phyloP scores from a whole-genome alignment of 2,329 filamentous ascomycete genomes.

The Nemania diffusa region DNA sequence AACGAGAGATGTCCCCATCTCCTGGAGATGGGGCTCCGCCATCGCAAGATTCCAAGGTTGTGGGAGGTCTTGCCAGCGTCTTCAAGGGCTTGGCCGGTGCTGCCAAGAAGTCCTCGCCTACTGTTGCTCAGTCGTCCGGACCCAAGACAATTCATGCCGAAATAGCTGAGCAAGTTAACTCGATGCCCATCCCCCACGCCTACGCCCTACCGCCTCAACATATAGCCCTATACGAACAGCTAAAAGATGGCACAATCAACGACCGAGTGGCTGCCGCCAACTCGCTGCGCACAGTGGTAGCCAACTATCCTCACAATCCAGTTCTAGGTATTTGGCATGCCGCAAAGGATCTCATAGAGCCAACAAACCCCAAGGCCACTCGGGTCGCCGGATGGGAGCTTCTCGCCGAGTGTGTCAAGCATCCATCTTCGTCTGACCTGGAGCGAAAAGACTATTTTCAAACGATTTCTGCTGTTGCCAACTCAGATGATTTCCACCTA shows the following conservation, averaged over 20 bases:
- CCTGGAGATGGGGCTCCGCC: conserved; percentile 66
- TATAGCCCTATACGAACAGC: conserved; percentile 63
- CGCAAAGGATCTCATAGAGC: conserved; percentile 71
- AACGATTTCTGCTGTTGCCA: conserved; percentile 65
- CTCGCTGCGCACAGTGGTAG: conserved; percentile 65
- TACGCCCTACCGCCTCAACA: conserved; percentile 63
- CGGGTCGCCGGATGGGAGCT: conserved; percentile 73
- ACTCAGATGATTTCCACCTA: conserved; percentile 71
- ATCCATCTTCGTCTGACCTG: conserved; percentile 70
- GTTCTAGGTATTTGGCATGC: conserved; percentile 73
- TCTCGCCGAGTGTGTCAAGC: conserved; percentile 72
- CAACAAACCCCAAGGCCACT: conserved; percentile 62
- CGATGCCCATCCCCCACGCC: conserved; percentile 54
- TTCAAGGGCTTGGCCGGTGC: conserved; percentile 70
- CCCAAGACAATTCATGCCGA: conserved; percentile 50
- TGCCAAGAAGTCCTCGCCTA: conserved; percentile 62
- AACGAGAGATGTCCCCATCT: conserved; percentile 67
- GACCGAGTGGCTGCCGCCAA: conserved; percentile 68
- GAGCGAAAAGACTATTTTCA: conserved; percentile 74
- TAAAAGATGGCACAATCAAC: conserved; percentile 62
- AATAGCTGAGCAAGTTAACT: conserved; percentile 59
- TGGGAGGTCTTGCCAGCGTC: conserved; percentile 69
- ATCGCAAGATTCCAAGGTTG: conserved; percentile 63
- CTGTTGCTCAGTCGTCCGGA: conserved; percentile 55
- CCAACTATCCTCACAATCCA: conserved; percentile 68